Conservation (phyloP, 2,329 filamentous ascomycete species). For the Monilinia aucupariae region DNA sequence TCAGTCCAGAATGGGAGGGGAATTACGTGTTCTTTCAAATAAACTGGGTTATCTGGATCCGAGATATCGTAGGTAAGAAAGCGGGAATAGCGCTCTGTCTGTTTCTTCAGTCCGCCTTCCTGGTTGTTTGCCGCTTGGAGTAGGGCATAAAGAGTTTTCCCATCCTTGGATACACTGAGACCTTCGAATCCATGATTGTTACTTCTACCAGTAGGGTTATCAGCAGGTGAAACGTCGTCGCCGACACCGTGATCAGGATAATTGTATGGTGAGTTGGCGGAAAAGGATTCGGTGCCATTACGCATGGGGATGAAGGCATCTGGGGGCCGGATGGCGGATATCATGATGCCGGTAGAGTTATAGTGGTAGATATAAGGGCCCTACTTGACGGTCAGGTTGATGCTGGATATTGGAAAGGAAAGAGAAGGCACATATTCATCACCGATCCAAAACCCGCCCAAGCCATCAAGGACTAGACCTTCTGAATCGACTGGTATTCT, state of each 20-base stretch:
- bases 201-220: slow-evolving; percentile 56
- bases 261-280: slow-evolving; percentile 56
- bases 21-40: slow-evolving; percentile 60
- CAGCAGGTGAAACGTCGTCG: slow-evolving; percentile 45
- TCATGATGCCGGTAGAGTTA: slow-evolving; percentile 50
- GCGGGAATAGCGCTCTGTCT: slow-evolving; percentile 52
- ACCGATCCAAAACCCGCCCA: slow-evolving; percentile 56
- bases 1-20: slow-evolving; percentile 55
- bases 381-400: slow-evolving; percentile 5
- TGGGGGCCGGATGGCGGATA: slow-evolving; percentile 58
- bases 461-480: slow-evolving; percentile 55
- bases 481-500: slow-evolving; percentile 60
- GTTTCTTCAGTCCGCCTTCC: slow-evolving; percentile 52
- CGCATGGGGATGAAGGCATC: slow-evolving; percentile 58
- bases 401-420: background rate
- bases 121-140: slow-evolving; percentile 61
- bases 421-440: slow-evolving; percentile 51
- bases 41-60: slow-evolving; percentile 39
- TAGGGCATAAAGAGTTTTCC: slow-evolving; percentile 58
- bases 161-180: slow-evolving; percentile 56
- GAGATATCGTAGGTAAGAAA: slow-evolving; percentile 60
- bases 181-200: slow-evolving; percentile 77
- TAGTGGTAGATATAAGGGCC: slow-evolving; percentile 68
- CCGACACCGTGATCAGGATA: slow-evolving; percentile 43
- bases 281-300: slow-evolving; percentile 57